These are phyloP conservation scores for Alternaria incomplexa DNA, from an alignment of 2,329 filamentous ascomycete species.

Conservation along the genomic window DNA sequence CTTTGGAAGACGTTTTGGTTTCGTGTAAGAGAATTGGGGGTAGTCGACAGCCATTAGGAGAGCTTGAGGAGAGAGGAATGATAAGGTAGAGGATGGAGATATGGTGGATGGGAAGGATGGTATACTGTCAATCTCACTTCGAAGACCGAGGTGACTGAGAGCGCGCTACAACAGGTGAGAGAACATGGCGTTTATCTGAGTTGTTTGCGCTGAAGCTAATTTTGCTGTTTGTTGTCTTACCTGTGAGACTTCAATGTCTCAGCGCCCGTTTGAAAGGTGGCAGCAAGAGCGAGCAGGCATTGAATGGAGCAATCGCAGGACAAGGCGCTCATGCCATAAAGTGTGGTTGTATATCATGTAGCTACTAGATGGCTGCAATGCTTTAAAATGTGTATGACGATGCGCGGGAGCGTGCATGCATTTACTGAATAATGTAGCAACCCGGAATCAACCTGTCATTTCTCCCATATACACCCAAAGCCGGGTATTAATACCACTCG, in stretches of 20 bases:
- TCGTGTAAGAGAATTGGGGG: not conserved
- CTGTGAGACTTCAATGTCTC: not conserved
- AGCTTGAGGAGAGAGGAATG: too few species aligned
- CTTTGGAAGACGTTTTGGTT: not conserved
- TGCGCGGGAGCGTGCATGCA: not conserved
- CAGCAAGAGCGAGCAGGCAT: not conserved
- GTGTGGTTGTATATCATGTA: not conserved
- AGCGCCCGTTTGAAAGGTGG: not conserved
- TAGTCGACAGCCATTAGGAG: not conserved
- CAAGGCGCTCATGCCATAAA: not conserved
- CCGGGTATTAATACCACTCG: not conserved
- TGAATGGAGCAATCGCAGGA: not conserved
- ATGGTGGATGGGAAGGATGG: not conserved
- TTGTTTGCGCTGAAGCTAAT: not conserved
- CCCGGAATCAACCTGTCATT: not conserved
- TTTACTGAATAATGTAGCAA: not conserved
- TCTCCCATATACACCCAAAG: not conserved
- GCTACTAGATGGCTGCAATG: not conserved
- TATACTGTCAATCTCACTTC: not conserved
- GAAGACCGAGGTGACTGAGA: not conserved
- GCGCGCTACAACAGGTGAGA: not conserved
- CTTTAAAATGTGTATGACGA: rapidly evolving
- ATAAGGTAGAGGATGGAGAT: not conserved
- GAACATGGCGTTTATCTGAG: not conserved
- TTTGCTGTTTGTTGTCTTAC: not conserved